Base-by-base conservation (phyloP, 352 stramenopile genomes). In the Albugo laibachii region DNA sequence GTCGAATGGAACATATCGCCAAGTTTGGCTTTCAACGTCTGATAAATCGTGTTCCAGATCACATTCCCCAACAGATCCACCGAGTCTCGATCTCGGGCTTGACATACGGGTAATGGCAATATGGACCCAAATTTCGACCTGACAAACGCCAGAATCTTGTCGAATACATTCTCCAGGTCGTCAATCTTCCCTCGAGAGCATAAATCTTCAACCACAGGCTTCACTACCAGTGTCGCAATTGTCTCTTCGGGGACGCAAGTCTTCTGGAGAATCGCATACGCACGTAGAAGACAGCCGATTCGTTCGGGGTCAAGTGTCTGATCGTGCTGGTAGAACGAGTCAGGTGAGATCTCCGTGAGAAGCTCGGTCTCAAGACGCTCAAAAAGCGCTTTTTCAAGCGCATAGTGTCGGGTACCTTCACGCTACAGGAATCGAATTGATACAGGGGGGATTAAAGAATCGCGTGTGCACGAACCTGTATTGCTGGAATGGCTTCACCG, bases 241-340 rank as follows among this genome's bases (percentile, higher is more conserved):
- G 83, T 91, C 13, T 84, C 69, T 62, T 92, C 79, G 5, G 79
- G 68, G 35, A 88, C 72, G 31, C 80, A 51, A 19, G 59, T 73
- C 44, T 87, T 80, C 38, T 89, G 58, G 0, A 92, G 56, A 34
- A 83, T 45, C 15, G 84, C 70, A 31, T 91, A 92, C 13, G 75
- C 63, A 34, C 73, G 67, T 27, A 92, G 45, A 36, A 89, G 53
- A 36, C 76, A 85, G 49, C 66, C 79, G 14, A 92, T 56, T 1
- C 66, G 73, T 6, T 58, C 27, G 0, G 66, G 58, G 18, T 64
- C 88, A 45, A 92, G 78, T 0, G 61, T 11, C 39, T 87, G 79
- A 34, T 89, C 76, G 2, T 77, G 74, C 41, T 73, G 73, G 58
- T 92, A 92, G 38, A 91, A 91, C 11, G 75, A 86, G 50, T 92